Evolutionary conservation across 2,329 filamentous ascomycete species (phyloP).

Genomic region (Verticillium dahliae): DNA sequence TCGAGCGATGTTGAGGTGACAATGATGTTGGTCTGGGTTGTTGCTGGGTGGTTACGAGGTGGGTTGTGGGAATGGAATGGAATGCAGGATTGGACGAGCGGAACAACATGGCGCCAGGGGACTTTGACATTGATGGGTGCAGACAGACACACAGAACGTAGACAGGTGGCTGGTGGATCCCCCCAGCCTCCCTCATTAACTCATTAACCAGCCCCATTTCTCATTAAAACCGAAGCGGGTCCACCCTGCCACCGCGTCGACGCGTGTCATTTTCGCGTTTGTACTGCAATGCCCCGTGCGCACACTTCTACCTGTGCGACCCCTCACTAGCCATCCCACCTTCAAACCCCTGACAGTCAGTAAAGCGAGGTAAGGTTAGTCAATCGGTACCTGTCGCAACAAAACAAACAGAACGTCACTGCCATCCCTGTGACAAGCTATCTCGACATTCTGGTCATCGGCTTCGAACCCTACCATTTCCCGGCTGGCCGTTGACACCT

Average conservation of each 20-base stretch:
- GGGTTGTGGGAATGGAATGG: neutral
- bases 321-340: neutral
- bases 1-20: neutral
- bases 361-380: too few relatives aligned
- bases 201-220: neutral
- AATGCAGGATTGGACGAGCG: neutral
- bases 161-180: neutral
- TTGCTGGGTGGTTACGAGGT: neutral
- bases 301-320: neutral
- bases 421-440: neutral
- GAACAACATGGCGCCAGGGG: neutral
- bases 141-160: too few relatives aligned
- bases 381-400: neutral
- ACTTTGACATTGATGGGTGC: neutral
- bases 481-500: too few relatives aligned
- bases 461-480: too few relatives aligned
- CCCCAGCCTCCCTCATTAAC: neutral
- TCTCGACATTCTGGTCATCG: too few relatives aligned
- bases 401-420: constrained; percentile 7
- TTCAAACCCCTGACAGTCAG: neutral
- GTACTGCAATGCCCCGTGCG: neutral
- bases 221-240: neutral
- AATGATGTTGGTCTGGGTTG: neutral
- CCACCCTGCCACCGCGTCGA: neutral
- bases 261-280: constrained; percentile 11